Evolutionary conservation across 345 rosid genomes (phyloP), one percentile per base, ranked within the genome.

Genomic region (Brassica cretica): DNA sequence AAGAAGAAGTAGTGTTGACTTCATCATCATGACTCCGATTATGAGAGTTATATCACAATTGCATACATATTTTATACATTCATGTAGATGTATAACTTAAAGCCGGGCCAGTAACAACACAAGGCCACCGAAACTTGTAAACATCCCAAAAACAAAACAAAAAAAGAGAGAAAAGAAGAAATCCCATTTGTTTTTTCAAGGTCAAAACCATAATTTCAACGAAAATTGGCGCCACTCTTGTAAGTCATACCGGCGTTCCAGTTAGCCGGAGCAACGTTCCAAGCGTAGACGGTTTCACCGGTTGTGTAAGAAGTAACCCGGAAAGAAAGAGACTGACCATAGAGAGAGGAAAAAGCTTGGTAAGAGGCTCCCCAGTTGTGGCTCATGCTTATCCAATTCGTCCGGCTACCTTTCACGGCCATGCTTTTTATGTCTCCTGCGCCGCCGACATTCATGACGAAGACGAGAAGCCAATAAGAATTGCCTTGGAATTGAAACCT

Each of bases 291-390:
- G 15, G 78, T 76, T 73, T 73, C 9, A 64, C 81, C 68, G 41
- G 77, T 71, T 39, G 92, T 72, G 74, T 88, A 87, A 14, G 94
- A 90, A 32, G 88, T 85, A 79, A 94, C 8, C 79, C 85, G 85
- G 86, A 91, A 94, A 66, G 98, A 94, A 8, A 91, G 80, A 32
- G 96, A 37, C 80, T 92, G 98, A 10, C 97, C 94, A 1, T 81
- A 78, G 0, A 94, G 85, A 25, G 85, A 74, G 21, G 98, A 86
- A 59, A 94, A 92, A 2, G 97, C 97, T 78, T 94, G 98, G 74
- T 89, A 92, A 5, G 97, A 87, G 8, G 97, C 98, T 51, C 98
- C 94, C 96, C 97, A 91, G 32, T 94, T 91, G 56, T 94, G 97
- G 84, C 91, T 89, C 98, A 91, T 94, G 80, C 81, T 79, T 6